Evolutionary conservation across 768 basidiomycete genomes (phyloP).

Genomic region (Psilocybe tampanensis): DNA sequence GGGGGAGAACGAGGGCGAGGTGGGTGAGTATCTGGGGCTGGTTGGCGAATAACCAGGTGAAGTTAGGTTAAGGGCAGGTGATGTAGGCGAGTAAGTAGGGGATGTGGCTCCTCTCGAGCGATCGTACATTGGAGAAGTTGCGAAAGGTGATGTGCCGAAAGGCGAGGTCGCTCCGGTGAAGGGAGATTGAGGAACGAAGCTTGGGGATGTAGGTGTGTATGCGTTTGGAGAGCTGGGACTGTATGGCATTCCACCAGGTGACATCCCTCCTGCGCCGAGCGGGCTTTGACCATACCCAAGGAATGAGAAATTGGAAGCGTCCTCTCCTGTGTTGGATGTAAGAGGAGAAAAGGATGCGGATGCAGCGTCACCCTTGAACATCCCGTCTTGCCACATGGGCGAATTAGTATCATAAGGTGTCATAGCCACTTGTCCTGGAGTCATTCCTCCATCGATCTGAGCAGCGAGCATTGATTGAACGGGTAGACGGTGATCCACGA

Average conservation of each 20-base stretch:
- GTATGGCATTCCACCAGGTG: conserved; percentile 85
- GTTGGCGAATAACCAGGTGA: conserved; percentile 87
- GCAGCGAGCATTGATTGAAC: conserved; percentile 80
- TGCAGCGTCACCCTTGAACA: conserved; percentile 82
- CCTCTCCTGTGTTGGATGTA: conserved; percentile 84
- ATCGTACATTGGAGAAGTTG: conserved; percentile 83
- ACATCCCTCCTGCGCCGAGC: conserved; percentile 82
- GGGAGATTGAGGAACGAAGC: conserved; percentile 82
- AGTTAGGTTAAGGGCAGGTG: conserved; percentile 79
- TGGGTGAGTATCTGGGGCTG: conserved; percentile 85
- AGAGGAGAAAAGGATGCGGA: conserved; percentile 95
- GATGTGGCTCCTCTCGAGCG: conserved; percentile 65
- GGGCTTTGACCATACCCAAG: conserved; percentile 88
- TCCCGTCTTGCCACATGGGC: conserved; percentile 77
- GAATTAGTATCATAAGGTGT: conserved; percentile 96
- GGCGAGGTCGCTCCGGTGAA: conserved; percentile 84
- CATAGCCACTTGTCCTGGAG: conserved; percentile 89
- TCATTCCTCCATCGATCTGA: conserved; percentile 86
- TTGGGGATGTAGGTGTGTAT: conserved; percentile 87
- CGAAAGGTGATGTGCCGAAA: conserved; percentile 79
- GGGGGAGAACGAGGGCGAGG: conserved; percentile 83
- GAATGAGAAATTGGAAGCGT: conserved; percentile 70
- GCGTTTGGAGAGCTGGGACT: conserved; percentile 90
- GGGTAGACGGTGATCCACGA: conserved; percentile 93
- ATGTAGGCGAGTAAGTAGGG: conserved; percentile 88